Evolutionary conservation across 768 basidiomycete genomes (phyloP), one percentile per base, ranked within the genome.

Genomic region (Mycena haematopus): DNA sequence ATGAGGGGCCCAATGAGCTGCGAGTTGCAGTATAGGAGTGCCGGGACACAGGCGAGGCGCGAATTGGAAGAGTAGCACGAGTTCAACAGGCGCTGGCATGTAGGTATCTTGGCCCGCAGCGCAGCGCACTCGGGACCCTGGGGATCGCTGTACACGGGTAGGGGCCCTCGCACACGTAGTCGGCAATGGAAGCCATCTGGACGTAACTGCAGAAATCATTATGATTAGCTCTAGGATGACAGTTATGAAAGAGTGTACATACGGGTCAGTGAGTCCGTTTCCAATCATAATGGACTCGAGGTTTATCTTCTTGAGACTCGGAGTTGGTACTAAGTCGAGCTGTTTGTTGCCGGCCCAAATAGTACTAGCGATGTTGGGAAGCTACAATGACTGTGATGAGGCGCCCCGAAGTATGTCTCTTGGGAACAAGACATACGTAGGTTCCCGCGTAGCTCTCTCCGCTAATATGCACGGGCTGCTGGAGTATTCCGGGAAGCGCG

Each of bases 201-300:
- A 86, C 77, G 70, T 85, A 51, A 15, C 63, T 64, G 45, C 7
- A 21, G 19, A 45, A 13, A n/a, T 54, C 9, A 6, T 11, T 22
- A 8, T 45, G 11, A 46, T 13, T 14, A 1, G n/a, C 9, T 25
- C 14, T 6, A 5, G 15, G 25, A 22, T 33, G 21, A 27, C 2
- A 33, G 14, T 3, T 29, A 9, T 17, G 8, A 9, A 13, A 36
- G 6, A 31, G 29, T 31, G 10, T 14, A 51, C 58, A 35, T 50
- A 87, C 9, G 93, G 92, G 68, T 96, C 90, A 0, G 93, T 95
- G 52, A 91, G 78, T 11, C 93, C 96, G 71, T 95, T 97, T 4
- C 90, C 96, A 54, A 98, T 84, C 65, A 98, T 82, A 51, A 99
- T 76, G 0, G 91, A 93, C 31, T 84, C 86, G 33, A 96, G 83